Percentiles rank a stretch among this genome's conserved stretches.
These are phyloP conservation scores for Scedosporium minutisporum DNA, from an alignment of 2,329 filamentous ascomycete genomes.

Conservation along the genomic window DNA sequence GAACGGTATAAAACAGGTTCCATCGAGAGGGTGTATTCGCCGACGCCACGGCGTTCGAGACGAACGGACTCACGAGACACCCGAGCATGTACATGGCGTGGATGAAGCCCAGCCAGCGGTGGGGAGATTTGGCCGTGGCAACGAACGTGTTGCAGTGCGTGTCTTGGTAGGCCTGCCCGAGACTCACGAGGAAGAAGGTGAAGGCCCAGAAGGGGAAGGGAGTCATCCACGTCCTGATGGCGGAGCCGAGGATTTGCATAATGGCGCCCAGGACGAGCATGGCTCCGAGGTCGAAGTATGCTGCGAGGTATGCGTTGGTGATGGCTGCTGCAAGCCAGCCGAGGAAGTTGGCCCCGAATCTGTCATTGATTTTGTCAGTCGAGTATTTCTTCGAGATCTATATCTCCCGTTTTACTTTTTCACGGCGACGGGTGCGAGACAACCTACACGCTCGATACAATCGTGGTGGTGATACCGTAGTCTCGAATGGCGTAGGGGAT, in stretches of 20 bases:
- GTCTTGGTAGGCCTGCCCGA: constrained; percentile 56
- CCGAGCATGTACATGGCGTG: constrained; percentile 54
- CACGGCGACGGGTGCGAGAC: not conserved
- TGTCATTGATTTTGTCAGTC: constrained; percentile 12
- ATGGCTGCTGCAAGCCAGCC: constrained; percentile 52
- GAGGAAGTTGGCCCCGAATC: constrained; percentile 46
- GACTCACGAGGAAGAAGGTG: constrained; percentile 47
- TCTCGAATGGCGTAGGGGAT: constrained; percentile 52
- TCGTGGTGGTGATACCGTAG: constrained; percentile 42
- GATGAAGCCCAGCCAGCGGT: constrained; percentile 54
- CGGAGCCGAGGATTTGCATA: constrained; percentile 44
- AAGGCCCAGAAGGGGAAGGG: constrained; percentile 47
- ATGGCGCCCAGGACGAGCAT: constrained; percentile 46
- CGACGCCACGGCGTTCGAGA: constrained; percentile 39
- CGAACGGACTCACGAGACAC: constrained; percentile 46
- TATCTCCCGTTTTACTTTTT: not conserved
- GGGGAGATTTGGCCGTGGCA: constrained; percentile 35
- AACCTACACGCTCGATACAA: constrained; percentile 38
- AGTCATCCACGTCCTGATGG: constrained; percentile 44
- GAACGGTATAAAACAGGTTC: constrained; percentile 47
- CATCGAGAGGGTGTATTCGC: constrained; percentile 27
- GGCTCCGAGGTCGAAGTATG: constrained; percentile 43
- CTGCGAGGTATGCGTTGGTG: constrained; percentile 42
- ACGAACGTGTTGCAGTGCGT: constrained; percentile 55
- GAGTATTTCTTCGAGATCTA: not conserved